Evolutionary conservation across 2,329 filamentous ascomycete genomes (phyloP).

Genomic region (Hypoxylon sp.): DNA sequence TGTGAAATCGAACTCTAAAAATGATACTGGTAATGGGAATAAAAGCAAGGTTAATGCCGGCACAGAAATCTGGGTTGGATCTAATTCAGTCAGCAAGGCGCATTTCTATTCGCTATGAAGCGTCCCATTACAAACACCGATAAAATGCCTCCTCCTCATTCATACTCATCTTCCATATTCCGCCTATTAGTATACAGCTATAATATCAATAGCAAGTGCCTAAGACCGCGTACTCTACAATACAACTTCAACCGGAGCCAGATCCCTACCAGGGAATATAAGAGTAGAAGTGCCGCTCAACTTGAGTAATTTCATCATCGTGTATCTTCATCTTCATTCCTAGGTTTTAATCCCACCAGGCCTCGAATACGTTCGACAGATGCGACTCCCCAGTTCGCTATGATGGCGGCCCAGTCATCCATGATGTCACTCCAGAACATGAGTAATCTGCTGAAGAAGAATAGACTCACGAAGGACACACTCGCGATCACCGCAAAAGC

Average conservation of each 20-base stretch:
- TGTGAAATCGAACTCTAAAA: constrained; percentile 30
- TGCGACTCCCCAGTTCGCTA: constrained; percentile 39
- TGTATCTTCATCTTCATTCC: constrained; percentile 31
- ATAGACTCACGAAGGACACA: constrained; percentile 70
- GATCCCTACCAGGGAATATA: background rate
- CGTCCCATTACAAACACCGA: background rate
- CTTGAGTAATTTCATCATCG: constrained; percentile 7
- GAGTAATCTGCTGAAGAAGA: constrained; percentile 65
- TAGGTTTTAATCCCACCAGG: constrained; percentile 35
- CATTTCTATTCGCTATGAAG: background rate
- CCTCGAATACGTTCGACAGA: constrained; percentile 18
- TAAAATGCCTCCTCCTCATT: background rate
- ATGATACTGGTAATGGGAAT: background rate
- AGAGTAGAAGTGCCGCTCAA: background rate
- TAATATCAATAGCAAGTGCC: background rate
- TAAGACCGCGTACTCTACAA: background rate
- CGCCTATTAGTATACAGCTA: background rate
- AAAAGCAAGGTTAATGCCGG: constrained; percentile 1
- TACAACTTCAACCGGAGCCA: constrained; percentile 5
- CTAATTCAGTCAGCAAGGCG: background rate
- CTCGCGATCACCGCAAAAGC: constrained; percentile 75
- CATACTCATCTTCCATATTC: background rate
- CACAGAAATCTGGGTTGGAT: background rate
- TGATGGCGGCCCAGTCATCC: constrained; percentile 56
- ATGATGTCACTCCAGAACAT: constrained; percentile 63